Conservation (phyloP, 1,139 yeast species). For the Magnusiomyces suaveolens region DNA sequence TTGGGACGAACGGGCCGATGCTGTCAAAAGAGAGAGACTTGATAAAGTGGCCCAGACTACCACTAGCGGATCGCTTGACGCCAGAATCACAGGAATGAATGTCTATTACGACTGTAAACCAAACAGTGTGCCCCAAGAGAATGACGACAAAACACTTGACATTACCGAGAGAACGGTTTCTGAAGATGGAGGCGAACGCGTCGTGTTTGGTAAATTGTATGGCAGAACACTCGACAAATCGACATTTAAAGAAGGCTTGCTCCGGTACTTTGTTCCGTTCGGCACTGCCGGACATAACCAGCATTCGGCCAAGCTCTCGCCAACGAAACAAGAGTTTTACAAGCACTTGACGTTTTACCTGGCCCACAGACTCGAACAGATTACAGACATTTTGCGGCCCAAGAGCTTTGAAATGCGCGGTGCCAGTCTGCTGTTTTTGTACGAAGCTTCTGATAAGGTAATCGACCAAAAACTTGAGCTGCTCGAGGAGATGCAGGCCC, state of each 20-base stretch:
- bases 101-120: conserved; percentile 29
- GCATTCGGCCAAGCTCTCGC: background rate
- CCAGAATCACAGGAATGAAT: conserved; percentile 86
- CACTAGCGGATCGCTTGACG: conserved; percentile 67
- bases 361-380: conserved; percentile 48
- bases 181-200: conserved; percentile 27
- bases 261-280: conserved; percentile 38
- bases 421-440: conserved; percentile 63
- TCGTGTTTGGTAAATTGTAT: conserved; percentile 52
- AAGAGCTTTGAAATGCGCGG: conserved; percentile 62
- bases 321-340: background rate
- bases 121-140: background rate
- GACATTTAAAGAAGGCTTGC: conserved; percentile 43
- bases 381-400: conserved; percentile 53
- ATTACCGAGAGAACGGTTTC: background rate
- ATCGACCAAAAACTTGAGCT: conserved; percentile 25
- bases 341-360: conserved; percentile 34
- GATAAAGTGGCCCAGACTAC: conserved; percentile 55
- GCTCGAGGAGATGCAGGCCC: conserved; percentile 23
- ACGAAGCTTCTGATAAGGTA: conserved; percentile 50
- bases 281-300: background rate
- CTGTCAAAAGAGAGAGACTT: conserved; percentile 55
- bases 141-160: background rate
- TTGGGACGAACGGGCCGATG: conserved; percentile 51
- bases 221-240: conserved; percentile 51